phyloP scores from a whole-genome alignment of 306 rosid species.

The Vigna reflexopilosa region DNA sequence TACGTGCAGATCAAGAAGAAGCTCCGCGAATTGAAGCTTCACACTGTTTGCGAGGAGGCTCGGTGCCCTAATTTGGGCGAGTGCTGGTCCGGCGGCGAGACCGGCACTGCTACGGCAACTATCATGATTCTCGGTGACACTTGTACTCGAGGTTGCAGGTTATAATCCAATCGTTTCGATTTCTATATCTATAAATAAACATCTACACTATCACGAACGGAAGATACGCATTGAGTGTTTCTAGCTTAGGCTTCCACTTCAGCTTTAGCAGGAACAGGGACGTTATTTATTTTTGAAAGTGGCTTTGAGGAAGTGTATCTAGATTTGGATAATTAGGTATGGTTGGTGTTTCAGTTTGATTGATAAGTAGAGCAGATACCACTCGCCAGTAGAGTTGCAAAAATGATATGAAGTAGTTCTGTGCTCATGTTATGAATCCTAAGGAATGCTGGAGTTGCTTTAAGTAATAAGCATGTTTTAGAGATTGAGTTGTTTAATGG shows the following conservation, averaged over 20 bases:
- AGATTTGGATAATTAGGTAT: conserved; percentile 1
- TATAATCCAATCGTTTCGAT: conserved; percentile 16
- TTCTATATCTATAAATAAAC: not conserved
- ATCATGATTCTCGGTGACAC: conserved; percentile 98
- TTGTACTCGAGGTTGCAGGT: conserved; percentile 99
- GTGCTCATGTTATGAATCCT: not conserved
- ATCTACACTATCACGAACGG: too few relatives aligned
- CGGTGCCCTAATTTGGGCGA: conserved; percentile 92
- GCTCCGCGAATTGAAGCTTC: conserved; percentile 91
- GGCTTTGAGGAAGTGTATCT: conserved; percentile 12
- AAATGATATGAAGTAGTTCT: not conserved
- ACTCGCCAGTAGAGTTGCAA: not conserved
- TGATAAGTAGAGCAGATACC: not conserved
- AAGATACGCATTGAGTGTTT: too few relatives aligned
- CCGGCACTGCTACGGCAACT: conserved; percentile 97
- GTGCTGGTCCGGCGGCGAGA: conserved; percentile 99
- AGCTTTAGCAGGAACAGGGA: too few relatives aligned
- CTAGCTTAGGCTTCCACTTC: too few relatives aligned
- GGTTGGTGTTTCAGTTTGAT: conserved; percentile 27
- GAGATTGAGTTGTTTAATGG: too few relatives aligned
- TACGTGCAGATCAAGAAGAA: conserved; percentile 97
- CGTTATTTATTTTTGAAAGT: not conserved
- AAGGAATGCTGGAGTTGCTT: not conserved
- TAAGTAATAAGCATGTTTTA: too few relatives aligned
- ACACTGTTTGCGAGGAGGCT: conserved; percentile 98